Conservation (phyloP, 257 asterid species). For the Lavandula angustifolia region DNA sequence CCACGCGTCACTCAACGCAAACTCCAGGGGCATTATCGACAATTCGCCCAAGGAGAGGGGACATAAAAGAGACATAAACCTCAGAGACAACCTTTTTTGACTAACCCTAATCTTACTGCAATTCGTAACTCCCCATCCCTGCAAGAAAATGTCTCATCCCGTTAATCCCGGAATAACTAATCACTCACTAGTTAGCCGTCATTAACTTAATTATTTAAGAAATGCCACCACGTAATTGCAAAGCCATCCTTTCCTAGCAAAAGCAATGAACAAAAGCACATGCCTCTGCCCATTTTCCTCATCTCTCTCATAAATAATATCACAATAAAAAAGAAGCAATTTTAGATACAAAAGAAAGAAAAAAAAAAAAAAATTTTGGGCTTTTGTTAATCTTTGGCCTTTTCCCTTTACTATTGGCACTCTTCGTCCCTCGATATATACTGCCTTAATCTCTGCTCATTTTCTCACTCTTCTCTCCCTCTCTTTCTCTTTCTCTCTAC, state of each 20-base stretch:
- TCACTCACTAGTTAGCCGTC: conserved; percentile 9
- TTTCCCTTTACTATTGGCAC: too few relatives aligned
- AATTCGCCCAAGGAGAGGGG: conserved; percentile 5
- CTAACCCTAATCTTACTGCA: conserved; percentile 28
- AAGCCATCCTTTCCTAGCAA: too few relatives aligned
- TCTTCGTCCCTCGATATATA: too few relatives aligned
- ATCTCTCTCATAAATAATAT: too few relatives aligned
- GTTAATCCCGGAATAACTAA: background rate
- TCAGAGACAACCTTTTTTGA: conserved; percentile 33
- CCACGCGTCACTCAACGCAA: conserved; percentile 36
- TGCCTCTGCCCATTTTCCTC: too few relatives aligned
- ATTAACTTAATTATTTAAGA: conserved; percentile 11
- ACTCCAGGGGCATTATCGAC: conserved; percentile 29
- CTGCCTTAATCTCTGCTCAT: conserved; percentile 23
- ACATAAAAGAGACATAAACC: conserved; percentile 32
- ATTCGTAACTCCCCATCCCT: conserved; percentile 35
- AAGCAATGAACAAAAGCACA: too few relatives aligned
- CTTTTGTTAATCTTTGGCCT: too few relatives aligned
- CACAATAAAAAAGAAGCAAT: too few relatives aligned
- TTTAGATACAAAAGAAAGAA: too few relatives aligned
- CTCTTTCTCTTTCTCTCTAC: conserved; percentile 14
- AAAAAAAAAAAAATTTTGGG: too few relatives aligned
- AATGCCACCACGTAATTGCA: too few relatives aligned
- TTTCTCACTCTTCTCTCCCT: conserved; percentile 25
- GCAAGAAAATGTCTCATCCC: conserved; percentile 20